Evolutionary conservation across 306 rosid genomes (phyloP), one percentile per base, ranked within the genome.

Genomic region (Vachellia pachyceras): DNA sequence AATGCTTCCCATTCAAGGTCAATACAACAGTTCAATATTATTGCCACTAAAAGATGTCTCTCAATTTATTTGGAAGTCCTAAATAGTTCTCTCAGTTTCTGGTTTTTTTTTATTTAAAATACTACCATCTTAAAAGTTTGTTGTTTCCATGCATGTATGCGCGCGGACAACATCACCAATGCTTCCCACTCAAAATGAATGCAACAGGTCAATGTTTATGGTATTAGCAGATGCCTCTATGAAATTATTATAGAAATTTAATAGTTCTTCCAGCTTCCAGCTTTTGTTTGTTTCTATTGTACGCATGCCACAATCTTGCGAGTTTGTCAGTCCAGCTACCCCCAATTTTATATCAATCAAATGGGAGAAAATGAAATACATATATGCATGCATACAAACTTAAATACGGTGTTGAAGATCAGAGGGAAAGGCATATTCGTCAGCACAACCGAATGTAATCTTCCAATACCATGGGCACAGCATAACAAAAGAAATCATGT

Each of bases 1-100:
- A 33, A 63, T 61, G 78, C 83, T 66, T 57, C 41, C 17, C 75
- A 65, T 57, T 46, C 70, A 83, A 74, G 76, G 70, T 47, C 60
- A n/a, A 40, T 5, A 18, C 55, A 64, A 35, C 40, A 33, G 29
- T 13, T 71, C 46, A 71, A 55, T 45, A 71, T 55, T 61, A 6
- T 75, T 83, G 52, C 58, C 25, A 47, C 61, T 45, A 76, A 40
- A 52, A 55, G 3, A 78, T 33, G 36, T 63, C 42, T 61, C 60
- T 33, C 41, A 37, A 64, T 76, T 52, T 39, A 50, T 50, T 50
- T 67, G 40, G 45, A 35, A 67, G 40, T 22, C n/a, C 10, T 14
- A 54, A 78, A 25, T 49, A 78, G 76, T 52, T 40, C 58, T 14
- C 37, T 65, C 18, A 49, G 29, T 42, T 14, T 52, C 55, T 42